Evolutionary conservation across 371 early-diverging fungal genomes (phyloP), one percentile per base, ranked within the genome.

Genomic region (Zopfochytrium polystomum): DNA sequence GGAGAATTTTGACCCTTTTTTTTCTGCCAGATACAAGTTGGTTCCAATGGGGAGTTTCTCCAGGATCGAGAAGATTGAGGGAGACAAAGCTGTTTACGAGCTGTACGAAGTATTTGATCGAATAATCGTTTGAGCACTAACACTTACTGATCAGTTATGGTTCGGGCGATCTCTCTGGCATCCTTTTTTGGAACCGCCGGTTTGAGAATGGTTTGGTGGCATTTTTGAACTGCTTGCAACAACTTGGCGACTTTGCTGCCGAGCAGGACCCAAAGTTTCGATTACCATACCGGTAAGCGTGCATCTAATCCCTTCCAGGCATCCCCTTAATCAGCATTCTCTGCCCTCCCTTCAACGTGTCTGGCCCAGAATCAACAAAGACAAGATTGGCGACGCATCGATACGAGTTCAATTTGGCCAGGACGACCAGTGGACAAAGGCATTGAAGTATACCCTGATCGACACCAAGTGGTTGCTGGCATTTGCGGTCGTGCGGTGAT

Each of bases 41-140:
- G 82, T 93, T 1, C 95, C 97, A 18, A 81, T 94, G 81, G 97
- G 97, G 0, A 90, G 90, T 3, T 95, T 90, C 64, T 95, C 95
- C 9, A 75, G 89, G 25, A 88, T 97, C 32, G 92, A 93, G 76
- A 87, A 85, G 66, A 79, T 85, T 34, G 90, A 85, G 7, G 91
- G 86, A 2, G 90, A 90, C 43, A 47, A 50, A 26, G 87, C 84
- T 1, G 69, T 78, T 20, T 90, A 88, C 75, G 95, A 93, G 70
- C 77, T 94, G 82, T 92, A 74, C 75, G 85, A 3, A 2, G n/a
- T 5, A 34, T 31, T 30, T 55, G 18, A n/a, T 22, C 6, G 47
- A 47, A 38, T 38, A n/a, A 11, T 38, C 38, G 11, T n/a, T 38
- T 11, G 38, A 38, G n/a, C 32, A n/a, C 22, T 31, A 27, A 22